A percentile compares a stretch with the other conserved stretches of the same genome.
These are phyloP conservation scores for Aspergillus conjunctus DNA, from an alignment of 495 filamentous ascomycete genomes.

Conservation along the genomic window DNA sequence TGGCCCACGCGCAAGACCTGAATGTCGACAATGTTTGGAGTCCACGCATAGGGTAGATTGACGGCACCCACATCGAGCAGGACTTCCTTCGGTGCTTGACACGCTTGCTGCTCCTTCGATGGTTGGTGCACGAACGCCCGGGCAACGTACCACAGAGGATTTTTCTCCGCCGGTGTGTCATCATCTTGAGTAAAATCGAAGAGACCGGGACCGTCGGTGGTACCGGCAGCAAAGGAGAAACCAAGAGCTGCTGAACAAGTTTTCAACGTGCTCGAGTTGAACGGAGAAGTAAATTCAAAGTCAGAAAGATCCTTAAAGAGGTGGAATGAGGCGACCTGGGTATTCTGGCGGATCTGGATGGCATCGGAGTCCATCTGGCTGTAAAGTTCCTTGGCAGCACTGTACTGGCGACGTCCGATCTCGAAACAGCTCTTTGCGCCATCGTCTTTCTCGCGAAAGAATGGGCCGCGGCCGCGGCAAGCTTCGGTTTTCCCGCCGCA, in stretches of 20 bases:
- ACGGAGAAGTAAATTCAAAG: constrained; percentile 69
- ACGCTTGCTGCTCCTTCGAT: constrained; percentile 67
- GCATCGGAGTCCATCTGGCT: constrained; percentile 50
- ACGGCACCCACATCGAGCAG: constrained; percentile 88
- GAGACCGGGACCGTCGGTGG: constrained; percentile 87
- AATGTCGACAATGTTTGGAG: constrained; percentile 90
- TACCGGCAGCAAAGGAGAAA: constrained; percentile 92
- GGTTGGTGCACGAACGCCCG: constrained; percentile 72
- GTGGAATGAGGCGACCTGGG: constrained; percentile 71
- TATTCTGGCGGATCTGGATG: constrained; percentile 51
- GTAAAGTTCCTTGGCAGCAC: constrained; percentile 64
- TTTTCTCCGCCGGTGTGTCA: constrained; percentile 68
- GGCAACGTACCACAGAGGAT: constrained; percentile 82
- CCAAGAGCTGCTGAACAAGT: constrained; percentile 94
- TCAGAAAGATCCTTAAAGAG: constrained; percentile 73
- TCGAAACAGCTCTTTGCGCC: constrained; percentile 75
- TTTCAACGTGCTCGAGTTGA: constrained; percentile 67
- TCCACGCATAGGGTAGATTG: constrained; percentile 80
- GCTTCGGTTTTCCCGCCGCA: constrained; percentile 73
- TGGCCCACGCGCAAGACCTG: constrained; percentile 88
- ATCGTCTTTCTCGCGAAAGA: constrained; percentile 68
- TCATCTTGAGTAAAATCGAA: constrained; percentile 95
- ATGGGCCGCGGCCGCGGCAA: constrained; percentile 86
- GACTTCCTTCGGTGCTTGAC: constrained; percentile 85
- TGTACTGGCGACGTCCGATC: constrained; percentile 68